Conservation (phyloP, 129 eudicot species). For the Lactuca sativa region DNA sequence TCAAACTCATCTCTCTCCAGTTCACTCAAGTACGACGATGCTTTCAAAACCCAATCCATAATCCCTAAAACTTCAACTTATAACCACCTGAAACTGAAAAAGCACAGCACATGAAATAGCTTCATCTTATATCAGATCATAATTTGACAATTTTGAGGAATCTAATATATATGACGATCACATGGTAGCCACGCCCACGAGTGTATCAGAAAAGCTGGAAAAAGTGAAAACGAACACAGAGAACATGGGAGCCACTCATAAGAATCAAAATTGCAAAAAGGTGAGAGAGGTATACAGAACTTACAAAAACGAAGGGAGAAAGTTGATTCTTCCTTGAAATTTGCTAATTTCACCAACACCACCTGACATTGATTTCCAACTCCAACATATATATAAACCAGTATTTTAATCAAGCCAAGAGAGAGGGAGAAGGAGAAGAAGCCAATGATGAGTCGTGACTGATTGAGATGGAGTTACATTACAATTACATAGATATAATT, state of each 20-base stretch:
- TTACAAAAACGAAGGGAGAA: not conserved
- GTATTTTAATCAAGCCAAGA: slow-evolving; percentile 7
- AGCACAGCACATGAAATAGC: not conserved
- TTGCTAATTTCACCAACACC: not conserved
- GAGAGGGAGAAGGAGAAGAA: slow-evolving; percentile 14
- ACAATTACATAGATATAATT: not conserved
- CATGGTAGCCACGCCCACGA: slow-evolving; percentile 20
- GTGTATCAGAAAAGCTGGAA: not conserved
- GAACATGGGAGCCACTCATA: slow-evolving; percentile 26
- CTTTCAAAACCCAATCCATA: slow-evolving; percentile 46
- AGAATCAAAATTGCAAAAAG: slow-evolving; percentile 11
- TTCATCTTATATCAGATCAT: no score
- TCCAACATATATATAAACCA: not conserved
- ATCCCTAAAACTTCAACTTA: not conserved
- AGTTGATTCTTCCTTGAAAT: slow-evolving; percentile 16
- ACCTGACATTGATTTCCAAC: slow-evolving; percentile 35
- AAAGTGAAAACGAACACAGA: slow-evolving; percentile 12
- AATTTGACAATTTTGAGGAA: not conserved
- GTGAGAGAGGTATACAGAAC: slow-evolving; percentile 9
- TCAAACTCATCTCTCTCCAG: slow-evolving; percentile 31
- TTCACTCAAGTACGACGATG: slow-evolving; percentile 35
- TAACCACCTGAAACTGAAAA: not conserved
- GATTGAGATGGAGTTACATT: not conserved
- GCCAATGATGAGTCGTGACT: slow-evolving; percentile 29
- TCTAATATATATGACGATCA: slow-evolving; percentile 14